Evolutionary conservation across 1,284 basidiomycete genomes (phyloP).

Genomic region (Phylloboletellus chloephorus): DNA sequence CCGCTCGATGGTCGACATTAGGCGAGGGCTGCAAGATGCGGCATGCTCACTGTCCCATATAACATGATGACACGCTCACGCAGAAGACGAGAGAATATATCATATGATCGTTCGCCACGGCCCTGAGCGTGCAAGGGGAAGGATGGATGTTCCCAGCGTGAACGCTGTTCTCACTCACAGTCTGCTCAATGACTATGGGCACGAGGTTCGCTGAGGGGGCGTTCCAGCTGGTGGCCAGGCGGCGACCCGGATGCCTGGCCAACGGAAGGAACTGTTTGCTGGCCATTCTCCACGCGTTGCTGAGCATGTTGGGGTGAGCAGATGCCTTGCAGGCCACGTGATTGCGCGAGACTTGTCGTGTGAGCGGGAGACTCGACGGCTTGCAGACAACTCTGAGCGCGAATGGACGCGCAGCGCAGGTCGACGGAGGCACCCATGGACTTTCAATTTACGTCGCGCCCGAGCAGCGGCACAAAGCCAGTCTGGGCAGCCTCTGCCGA

Average conservation of each 20-base stretch:
- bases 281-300: slow-evolving; percentile 24
- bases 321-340: slow-evolving; percentile 21
- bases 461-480: slow-evolving; percentile 45
- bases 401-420: slow-evolving; percentile 34
- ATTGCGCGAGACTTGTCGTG: too few species aligned
- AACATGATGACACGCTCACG: slow-evolving; percentile 92
- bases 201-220: slow-evolving; percentile 59
- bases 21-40: slow-evolving; percentile 11
- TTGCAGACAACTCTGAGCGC: slow-evolving; percentile 4
- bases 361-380: neutral
- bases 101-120: slow-evolving; percentile 88
- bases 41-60: slow-evolving; percentile 71
- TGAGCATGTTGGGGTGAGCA: slow-evolving; percentile 17
- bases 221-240: slow-evolving; percentile 39
- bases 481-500: slow-evolving; percentile 48
- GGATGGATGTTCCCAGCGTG: slow-evolving; percentile 13
- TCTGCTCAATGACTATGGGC: slow-evolving; percentile 91
- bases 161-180: slow-evolving; percentile 45
- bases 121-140: slow-evolving; percentile 46
- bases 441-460: slow-evolving; percentile 60
- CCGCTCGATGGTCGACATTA: slow-evolving; percentile 14
- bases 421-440: slow-evolving; percentile 82
- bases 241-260: slow-evolving; percentile 29
- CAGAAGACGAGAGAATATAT: slow-evolving; percentile 88
- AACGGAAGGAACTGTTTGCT: slow-evolving; percentile 14